Evolutionary conservation across 441 rosid genomes (phyloP), one percentile per base, ranked within the genome.

Genomic region (Eruca vesicaria): DNA sequence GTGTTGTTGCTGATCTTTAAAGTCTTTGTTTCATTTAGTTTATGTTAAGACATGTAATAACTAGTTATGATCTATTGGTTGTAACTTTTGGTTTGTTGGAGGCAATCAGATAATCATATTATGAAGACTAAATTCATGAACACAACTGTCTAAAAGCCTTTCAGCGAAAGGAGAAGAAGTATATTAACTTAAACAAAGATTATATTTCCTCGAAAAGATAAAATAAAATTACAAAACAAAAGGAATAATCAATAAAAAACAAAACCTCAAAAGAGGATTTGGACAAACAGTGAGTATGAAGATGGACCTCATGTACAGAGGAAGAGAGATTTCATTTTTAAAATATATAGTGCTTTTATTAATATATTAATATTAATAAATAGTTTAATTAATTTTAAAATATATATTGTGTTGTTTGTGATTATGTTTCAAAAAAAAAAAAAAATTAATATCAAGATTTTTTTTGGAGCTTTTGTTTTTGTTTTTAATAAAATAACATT

Each of bases 261-360:
- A 15, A 33, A 66, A 36, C 16, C 58, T 60, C 64, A 50, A 66
- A 52, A 52, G 56, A 66, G 57, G 64, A 32, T 36, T 66, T 41
- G 16, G 28, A 78, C 57, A 50, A 60, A 66, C 18, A 50, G 29
- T 20, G 69, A 60, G 64, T 52, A 52, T 60, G 69, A 66, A 60
- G 73, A 53, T 53, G 18, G 12, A 77, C 78, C 74, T 67, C 78
- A 73, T 68, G 20, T 72, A 78, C 78, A 73, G 74, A 78, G 71
- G 55, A 73, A 78, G 52, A 66, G 72, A 28, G 33, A 70, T n/a
- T n/a, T n/a, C n/a, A n/a, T n/a, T n/a, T n/a, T n/a, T n/a, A n/a
- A n/a, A n/a, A n/a, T n/a, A n/a, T n/a, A n/a, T n/a, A n/a, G n/a
- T n/a, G n/a, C n/a, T n/a, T n/a, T n/a, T n/a, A n/a, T n/a, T n/a